Evolutionary conservation across 208 protist species (phyloP), one percentile per base, ranked within the genome.

Genomic region (Trypanosoma theileri): DNA sequence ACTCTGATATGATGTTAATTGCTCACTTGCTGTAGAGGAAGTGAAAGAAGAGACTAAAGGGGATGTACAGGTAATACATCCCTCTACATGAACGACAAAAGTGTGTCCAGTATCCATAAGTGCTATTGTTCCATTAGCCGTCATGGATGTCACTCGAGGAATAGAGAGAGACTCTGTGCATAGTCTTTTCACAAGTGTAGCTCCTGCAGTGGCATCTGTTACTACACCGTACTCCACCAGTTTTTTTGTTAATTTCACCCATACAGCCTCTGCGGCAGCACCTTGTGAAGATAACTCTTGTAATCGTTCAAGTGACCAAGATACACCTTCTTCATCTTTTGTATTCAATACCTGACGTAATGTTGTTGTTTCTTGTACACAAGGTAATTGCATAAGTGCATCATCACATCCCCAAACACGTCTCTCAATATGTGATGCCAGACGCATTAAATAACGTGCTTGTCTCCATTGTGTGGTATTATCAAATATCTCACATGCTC

Each of bases 401-500:
- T 66, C 41, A 26, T 88, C 83, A 62, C 71, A 73, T 19, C 69
- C 73, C 91, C 91, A 96, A 14, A 71, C 59, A 57, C 80, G 80
- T 45, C 83, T 88, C 10, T 79, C 71, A 40, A 94, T 55, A 28
- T 77, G 86, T 26, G 88, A 82, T 11, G 66, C 28, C 3, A 96
- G 75, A 22, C 61, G 73, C 78, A 96, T 92, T 26, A 94, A 60
- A 42, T 63, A 81, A 41, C 56, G 64, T 50, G 75, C 77, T n/a
- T 77, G 58, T 57, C 44, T 73, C 40, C 71, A 76, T 59, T 71
- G 64, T 14, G 56, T 56, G 16, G 13, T 61, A 13, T 50, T 69
- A 62, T 89, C 83, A n/a, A 93, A 75, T 44, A 92, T 66, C 71
- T 89, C 85, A 59, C 79, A 82, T 24, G 79, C 64, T 9, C 78